Evolutionary conservation across 345 rosid species (phyloP).

Genomic region (Zanthoxylum bungeanum): DNA sequence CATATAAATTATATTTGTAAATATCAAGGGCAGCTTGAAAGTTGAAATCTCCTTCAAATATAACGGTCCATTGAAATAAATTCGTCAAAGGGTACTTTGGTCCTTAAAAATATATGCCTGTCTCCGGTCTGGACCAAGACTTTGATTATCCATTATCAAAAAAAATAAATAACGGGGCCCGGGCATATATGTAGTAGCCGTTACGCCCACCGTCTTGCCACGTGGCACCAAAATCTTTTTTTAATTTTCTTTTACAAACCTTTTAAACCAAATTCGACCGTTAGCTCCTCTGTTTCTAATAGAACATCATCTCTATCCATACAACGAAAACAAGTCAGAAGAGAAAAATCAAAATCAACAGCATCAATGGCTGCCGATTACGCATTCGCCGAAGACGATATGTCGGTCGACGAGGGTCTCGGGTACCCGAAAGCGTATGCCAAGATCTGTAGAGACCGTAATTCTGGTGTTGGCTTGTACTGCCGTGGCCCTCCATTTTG

Average conservation of each 20-base stretch:
- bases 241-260: neutral
- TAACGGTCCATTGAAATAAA: constrained; percentile 7
- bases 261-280: constrained; percentile 25
- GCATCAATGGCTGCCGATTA: constrained; percentile 35
- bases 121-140: neutral
- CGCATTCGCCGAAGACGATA: constrained; percentile 50
- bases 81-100: constrained; percentile 4
- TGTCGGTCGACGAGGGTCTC: constrained; percentile 55
- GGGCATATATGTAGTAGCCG: constrained; percentile 25
- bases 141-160: neutral
- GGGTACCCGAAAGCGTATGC: constrained; percentile 85
- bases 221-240: constrained; percentile 17
- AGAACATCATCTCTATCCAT: neutral
- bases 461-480: constrained; percentile 24
- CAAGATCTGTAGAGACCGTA: constrained; percentile 53
- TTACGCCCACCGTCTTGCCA: neutral
- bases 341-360: neutral
- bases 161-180: neutral
- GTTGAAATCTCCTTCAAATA: neutral
- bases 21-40: neutral
- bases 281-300: neutral
- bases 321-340: neutral
- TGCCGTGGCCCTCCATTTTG: constrained; percentile 72
- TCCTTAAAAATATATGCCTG: neutral
- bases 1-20: too few relatives aligned